Evolutionary conservation across 2,329 filamentous ascomycete genomes (phyloP).

Genomic region (Aspergillus aculeatus): DNA sequence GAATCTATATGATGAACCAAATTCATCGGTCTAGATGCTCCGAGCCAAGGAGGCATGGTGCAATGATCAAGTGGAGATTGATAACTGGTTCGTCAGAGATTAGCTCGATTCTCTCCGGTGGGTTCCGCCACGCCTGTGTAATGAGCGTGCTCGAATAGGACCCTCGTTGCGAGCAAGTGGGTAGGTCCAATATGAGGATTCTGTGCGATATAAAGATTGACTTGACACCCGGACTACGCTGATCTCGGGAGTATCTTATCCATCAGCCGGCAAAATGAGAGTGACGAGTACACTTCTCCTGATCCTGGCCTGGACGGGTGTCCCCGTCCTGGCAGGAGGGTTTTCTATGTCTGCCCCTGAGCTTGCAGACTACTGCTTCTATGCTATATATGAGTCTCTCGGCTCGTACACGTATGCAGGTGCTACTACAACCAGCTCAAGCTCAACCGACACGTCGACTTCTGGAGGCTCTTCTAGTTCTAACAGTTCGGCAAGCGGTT

Average conservation of each 20-base stretch:
- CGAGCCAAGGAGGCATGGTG: too few relatives aligned
- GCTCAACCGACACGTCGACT: not conserved
- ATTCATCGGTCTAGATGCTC: not conserved
- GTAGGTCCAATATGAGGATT: too few relatives aligned
- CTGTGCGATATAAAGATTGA: not conserved
- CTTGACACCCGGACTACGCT: not conserved
- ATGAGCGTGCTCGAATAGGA: too few relatives aligned
- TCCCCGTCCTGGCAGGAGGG: not conserved
- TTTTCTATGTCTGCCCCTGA: not conserved
- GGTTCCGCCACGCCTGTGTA: too few relatives aligned
- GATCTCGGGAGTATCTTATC: not conserved
- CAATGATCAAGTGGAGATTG: too few relatives aligned
- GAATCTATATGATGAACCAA: not conserved
- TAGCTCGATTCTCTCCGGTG: too few relatives aligned
- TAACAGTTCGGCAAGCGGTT: too few relatives aligned
- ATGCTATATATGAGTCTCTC: not conserved
- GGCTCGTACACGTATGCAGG: not conserved
- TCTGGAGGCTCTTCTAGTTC: not conserved
- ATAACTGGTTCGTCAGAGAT: too few relatives aligned
- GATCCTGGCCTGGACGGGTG: not conserved
- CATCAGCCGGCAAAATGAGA: not conserved
- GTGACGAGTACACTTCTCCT: not conserved
- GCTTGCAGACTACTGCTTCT: slow-evolving; percentile 5
- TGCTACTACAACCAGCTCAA: not conserved
- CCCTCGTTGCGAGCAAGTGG: too few relatives aligned